Percentiles rank a stretch among this genome's conserved stretches.
phyloP scores from a whole-genome alignment of 1,284 basidiomycete genomes.

The Microbotryum intermedium region DNA sequence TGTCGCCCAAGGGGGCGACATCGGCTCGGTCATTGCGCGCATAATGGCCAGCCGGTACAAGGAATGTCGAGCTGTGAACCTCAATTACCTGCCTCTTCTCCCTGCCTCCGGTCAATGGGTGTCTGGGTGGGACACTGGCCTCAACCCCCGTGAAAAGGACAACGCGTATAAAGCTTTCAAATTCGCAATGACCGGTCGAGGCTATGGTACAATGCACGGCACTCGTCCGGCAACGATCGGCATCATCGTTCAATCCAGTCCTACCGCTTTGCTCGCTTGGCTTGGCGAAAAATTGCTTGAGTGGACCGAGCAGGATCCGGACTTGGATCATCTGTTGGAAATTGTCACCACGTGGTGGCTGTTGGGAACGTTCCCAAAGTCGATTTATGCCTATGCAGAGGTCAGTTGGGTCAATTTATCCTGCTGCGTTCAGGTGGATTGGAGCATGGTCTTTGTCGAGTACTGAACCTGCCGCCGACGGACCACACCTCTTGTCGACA shows the following conservation, averaged over 20 bases:
- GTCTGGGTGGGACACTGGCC: neutral
- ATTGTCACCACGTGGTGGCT: slow-evolving; percentile 42
- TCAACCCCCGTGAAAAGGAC: slow-evolving; percentile 12
- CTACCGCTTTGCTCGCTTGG: slow-evolving; percentile 42
- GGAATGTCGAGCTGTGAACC: slow-evolving; percentile 13
- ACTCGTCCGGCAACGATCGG: slow-evolving; percentile 43
- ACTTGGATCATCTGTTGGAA: slow-evolving; percentile 35
- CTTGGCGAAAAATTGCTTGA: slow-evolving; percentile 43
- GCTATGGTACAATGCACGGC: slow-evolving; percentile 27
- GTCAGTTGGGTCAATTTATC: slow-evolving; percentile 25
- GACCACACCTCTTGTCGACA: neutral
- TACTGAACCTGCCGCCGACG: too few relatives aligned
- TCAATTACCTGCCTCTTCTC: slow-evolving; percentile 19
- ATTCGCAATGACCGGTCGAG: slow-evolving; percentile 11
- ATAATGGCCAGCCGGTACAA: slow-evolving; percentile 14
- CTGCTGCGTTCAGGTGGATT: neutral
- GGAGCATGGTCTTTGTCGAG: too few relatives aligned
- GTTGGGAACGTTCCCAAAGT: slow-evolving; percentile 40
- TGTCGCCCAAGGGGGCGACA: slow-evolving; percentile 31
- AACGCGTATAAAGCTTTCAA: slow-evolving; percentile 1
- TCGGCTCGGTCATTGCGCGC: slow-evolving; percentile 19
- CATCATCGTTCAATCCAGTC: slow-evolving; percentile 37
- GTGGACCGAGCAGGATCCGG: slow-evolving; percentile 39
- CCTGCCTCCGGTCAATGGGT: neutral
- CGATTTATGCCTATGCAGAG: slow-evolving; percentile 43